phyloP scores from a whole-genome alignment of 2,329 filamentous ascomycete species.

The Penicillium aurantiogriseum region DNA sequence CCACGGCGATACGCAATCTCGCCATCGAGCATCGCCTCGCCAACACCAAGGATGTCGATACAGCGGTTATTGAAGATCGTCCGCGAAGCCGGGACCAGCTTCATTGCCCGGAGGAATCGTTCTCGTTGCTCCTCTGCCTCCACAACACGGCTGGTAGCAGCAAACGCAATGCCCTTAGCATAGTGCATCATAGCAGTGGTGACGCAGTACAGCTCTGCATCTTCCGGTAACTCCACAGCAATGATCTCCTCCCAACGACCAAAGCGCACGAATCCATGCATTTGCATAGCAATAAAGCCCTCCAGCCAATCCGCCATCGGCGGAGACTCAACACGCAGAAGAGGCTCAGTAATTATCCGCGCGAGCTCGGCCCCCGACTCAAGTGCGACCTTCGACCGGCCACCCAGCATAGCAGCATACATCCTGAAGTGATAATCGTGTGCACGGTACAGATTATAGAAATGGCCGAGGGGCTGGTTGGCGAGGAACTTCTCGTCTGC shows the following conservation, averaged over 20 bases:
- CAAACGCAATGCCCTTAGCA: constrained; percentile 65
- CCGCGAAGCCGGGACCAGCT: constrained; percentile 57
- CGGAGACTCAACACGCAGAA: constrained; percentile 53
- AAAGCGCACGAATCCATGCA: constrained; percentile 71
- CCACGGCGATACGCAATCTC: constrained; percentile 69
- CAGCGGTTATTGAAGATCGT: constrained; percentile 70
- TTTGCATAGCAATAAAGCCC: constrained; percentile 64
- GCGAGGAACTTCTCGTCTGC: constrained; percentile 68
- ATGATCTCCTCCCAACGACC: constrained; percentile 70
- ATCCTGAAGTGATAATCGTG: constrained; percentile 75
- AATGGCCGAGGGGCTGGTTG: constrained; percentile 60
- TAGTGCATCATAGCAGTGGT: constrained; percentile 70
- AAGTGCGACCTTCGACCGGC: constrained; percentile 61
- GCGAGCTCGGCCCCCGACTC: constrained; percentile 61
- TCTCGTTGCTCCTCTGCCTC: constrained; percentile 54
- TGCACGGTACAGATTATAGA: constrained; percentile 73
- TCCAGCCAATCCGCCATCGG: constrained; percentile 82
- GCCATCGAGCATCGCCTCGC: constrained; percentile 65
- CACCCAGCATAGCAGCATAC: constrained; percentile 76
- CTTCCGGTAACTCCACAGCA: constrained; percentile 55
- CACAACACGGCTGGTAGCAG: constrained; percentile 55
- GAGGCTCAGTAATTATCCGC: constrained; percentile 59
- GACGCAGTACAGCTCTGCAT: constrained; percentile 63
- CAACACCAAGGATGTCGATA: constrained; percentile 62
- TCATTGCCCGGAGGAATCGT: constrained; percentile 53